Conservation (phyloP, 768 basidiomycete genomes). For the Podaxis sp. region DNA sequence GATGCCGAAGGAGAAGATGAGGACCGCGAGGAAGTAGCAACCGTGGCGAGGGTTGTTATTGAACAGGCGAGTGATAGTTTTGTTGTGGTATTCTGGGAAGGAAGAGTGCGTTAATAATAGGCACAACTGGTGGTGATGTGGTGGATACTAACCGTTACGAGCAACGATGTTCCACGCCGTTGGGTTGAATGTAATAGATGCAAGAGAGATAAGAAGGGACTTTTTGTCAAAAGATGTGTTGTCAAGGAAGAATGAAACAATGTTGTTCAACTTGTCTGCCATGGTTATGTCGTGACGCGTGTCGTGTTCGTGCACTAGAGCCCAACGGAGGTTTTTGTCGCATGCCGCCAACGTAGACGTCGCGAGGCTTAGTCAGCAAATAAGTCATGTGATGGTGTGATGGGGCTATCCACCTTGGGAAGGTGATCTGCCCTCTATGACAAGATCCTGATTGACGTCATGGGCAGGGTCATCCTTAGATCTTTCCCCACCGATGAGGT, state of each 20-base stretch:
- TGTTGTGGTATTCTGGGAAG: constrained; percentile 65
- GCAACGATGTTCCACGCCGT: constrained; percentile 96
- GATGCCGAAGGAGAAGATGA: constrained; percentile 86
- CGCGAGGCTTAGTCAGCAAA: constrained; percentile 1
- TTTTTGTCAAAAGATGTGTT: constrained; percentile 60
- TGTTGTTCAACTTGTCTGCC: constrained; percentile 2
- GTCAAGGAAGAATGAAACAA: constrained; percentile 15
- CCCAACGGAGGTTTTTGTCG: not conserved
- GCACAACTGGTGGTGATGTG: not conserved
- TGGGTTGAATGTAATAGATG: constrained; percentile 85
- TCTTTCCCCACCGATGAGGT: not conserved
- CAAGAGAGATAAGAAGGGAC: constrained; percentile 66
- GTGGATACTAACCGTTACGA: constrained; percentile 66
- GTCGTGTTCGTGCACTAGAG: not conserved
- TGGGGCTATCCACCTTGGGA: no score
- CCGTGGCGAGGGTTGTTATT: constrained; percentile 72
- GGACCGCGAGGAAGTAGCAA: constrained; percentile 82
- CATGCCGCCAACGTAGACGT: not conserved
- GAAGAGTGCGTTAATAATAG: not conserved
- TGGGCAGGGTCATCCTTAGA: no score
- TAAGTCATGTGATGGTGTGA: not conserved
- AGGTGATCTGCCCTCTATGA: no score
- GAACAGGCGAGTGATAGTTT: constrained; percentile 82
- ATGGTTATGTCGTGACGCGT: not conserved
- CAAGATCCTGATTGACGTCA: no score